Conservation (phyloP, 2,329 filamentous ascomycete genomes). For the Colletotrichum caudatum region DNA sequence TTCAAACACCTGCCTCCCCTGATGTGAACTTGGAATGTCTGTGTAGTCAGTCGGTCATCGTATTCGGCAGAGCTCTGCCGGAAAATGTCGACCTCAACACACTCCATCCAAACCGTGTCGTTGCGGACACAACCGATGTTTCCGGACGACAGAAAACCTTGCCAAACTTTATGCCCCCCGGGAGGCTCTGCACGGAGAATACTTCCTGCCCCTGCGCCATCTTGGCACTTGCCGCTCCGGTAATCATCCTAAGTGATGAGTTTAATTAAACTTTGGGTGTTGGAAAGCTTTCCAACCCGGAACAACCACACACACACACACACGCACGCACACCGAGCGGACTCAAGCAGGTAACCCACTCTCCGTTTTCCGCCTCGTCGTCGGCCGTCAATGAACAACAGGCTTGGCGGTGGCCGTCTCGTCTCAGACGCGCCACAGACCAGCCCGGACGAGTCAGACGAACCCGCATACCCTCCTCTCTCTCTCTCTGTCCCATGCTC, state of each 20-base stretch:
- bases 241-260: neutral
- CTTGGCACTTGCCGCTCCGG: neutral
- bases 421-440: neutral
- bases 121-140: conserved; percentile 7
- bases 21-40: neutral
- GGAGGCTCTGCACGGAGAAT: neutral
- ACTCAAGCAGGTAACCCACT: neutral
- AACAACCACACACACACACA: neutral
- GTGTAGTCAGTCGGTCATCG: neutral
- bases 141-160: conserved; percentile 6
- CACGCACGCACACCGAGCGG: too few species aligned
- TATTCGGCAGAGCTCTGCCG: neutral
- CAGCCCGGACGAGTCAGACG: neutral
- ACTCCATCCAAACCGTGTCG: conserved; percentile 3
- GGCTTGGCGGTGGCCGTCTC: neutral
- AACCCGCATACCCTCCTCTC: neutral
- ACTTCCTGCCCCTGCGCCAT: too few species aligned
- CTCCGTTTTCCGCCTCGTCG: too few species aligned
- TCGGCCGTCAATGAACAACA: neutral
- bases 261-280: conserved; percentile 2
- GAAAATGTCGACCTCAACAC: neutral
- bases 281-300: neutral
- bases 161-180: neutral
- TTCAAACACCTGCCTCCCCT: neutral
- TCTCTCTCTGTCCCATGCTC: neutral